Conservation (phyloP, 371 early-diverging fungal genomes). For the Mucor sp. region DNA sequence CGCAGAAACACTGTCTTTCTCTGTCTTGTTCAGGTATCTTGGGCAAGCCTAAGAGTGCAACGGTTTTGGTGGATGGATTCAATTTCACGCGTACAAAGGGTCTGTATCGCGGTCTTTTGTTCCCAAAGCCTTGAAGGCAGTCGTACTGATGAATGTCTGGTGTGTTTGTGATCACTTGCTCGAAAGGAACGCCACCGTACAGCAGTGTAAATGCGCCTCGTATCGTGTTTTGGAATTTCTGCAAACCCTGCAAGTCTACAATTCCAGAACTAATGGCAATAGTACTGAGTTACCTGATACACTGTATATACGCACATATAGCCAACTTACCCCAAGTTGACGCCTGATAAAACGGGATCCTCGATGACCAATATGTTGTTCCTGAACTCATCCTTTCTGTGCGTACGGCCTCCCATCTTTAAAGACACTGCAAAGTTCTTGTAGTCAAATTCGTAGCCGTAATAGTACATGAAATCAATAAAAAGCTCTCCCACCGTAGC, state of each 20-base stretch:
- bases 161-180: neutral
- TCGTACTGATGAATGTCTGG: neutral
- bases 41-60: neutral
- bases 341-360: slow-evolving; percentile 11
- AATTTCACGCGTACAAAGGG: neutral
- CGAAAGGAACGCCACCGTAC: neutral
- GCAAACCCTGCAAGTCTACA: neutral
- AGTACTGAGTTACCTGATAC: neutral
- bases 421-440: slow-evolving; percentile 6
- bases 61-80: neutral
- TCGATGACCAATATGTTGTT: neutral
- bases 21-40: neutral
- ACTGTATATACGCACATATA: neutral
- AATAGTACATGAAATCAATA: slow-evolving; percentile 17
- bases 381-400: neutral
- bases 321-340: slow-evolving; percentile 15
- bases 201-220: slow-evolving; percentile 6
- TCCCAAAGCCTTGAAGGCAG: neutral
- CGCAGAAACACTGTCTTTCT: neutral
- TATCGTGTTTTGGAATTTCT: neutral
- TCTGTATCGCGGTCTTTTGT: neutral
- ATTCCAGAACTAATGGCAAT: neutral
- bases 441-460: slow-evolving; percentile 18
- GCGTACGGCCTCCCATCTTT: neutral
- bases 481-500: neutral